These are phyloP conservation scores for Cercophora scortea DNA, from an alignment of 495 filamentous ascomycete species.

Conservation along the genomic window DNA sequence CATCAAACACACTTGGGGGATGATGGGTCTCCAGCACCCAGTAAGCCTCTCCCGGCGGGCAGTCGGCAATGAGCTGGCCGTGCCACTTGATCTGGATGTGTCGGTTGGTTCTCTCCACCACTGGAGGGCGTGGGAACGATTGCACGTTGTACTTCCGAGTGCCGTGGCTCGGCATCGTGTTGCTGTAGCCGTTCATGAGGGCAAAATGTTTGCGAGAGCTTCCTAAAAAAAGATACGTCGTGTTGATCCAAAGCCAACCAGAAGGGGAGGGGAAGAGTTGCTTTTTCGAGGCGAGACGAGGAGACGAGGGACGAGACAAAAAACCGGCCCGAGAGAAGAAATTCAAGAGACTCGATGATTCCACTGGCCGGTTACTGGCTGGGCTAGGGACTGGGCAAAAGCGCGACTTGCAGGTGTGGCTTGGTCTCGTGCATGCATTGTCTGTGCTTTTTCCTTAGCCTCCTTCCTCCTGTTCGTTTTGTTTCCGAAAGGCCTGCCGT, in stretches of 20 bases:
- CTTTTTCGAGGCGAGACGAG: not conserved
- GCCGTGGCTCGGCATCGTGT: constrained; percentile 22
- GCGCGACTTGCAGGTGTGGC: not conserved
- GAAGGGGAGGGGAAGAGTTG: not conserved
- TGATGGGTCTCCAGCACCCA: constrained; percentile 56
- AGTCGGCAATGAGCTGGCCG: constrained; percentile 42
- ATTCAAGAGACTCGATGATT: not conserved
- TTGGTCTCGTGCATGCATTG: not conserved
- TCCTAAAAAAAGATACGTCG: not conserved
- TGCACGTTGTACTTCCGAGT: constrained; percentile 47
- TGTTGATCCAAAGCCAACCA: no score
- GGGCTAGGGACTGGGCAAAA: not conserved
- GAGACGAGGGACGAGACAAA: not conserved
- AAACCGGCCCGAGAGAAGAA: not conserved
- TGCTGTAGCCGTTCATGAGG: constrained; percentile 5
- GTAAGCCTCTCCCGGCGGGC: constrained; percentile 42
- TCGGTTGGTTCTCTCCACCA: constrained; percentile 39
- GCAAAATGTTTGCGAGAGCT: not conserved
- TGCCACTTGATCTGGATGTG: constrained; percentile 49
- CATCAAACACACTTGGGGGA: constrained; percentile 37
- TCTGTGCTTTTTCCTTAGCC: no score
- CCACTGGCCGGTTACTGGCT: not conserved
- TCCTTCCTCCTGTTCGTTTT: no score
- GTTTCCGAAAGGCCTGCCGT: no score
- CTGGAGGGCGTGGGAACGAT: constrained; percentile 50